phyloP scores from a whole-genome alignment of 139 green algal species.

The Deuterostichococcus epilithicus region DNA sequence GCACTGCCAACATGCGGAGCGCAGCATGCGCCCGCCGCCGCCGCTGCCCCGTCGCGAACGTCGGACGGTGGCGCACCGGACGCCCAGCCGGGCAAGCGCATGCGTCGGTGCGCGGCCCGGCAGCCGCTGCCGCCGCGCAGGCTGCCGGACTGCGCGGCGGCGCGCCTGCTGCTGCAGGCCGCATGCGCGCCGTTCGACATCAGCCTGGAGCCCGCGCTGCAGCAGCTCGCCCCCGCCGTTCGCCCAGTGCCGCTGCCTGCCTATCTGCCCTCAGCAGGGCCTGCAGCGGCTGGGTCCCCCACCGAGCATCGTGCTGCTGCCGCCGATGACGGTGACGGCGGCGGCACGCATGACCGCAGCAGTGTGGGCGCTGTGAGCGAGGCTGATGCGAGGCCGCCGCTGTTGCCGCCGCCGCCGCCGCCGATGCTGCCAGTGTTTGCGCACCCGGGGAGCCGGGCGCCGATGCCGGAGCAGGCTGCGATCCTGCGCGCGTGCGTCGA shows the following conservation, averaged over 20 bases:
- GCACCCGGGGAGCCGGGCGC: background rate
- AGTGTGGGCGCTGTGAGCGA: too few relatives aligned
- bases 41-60: too few relatives aligned
- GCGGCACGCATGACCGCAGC: too few relatives aligned
- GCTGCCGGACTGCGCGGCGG: background rate
- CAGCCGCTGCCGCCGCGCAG: background rate
- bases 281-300: too few relatives aligned
- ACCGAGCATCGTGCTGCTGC: too few relatives aligned
- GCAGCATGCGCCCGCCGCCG: too few relatives aligned
- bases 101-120: background rate
- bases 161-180: background rate
- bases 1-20: too few relatives aligned
- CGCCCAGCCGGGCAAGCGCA: background rate
- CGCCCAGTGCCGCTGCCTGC: too few relatives aligned
- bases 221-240: background rate
- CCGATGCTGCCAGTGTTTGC: background rate
- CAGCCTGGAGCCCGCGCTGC: slow-evolving; percentile 6
- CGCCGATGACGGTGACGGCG: too few relatives aligned
- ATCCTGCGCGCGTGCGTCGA: background rate
- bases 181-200: background rate
- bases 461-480: background rate
- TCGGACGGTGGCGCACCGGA: too few relatives aligned
- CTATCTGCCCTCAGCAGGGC: too few relatives aligned
- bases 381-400: too few relatives aligned
- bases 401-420: background rate